Percentiles rank a stretch among this genome's conserved stretches.
These are phyloP conservation scores for Claviceps sp. DNA, from an alignment of 2,329 filamentous ascomycete species.

Conservation along the genomic window DNA sequence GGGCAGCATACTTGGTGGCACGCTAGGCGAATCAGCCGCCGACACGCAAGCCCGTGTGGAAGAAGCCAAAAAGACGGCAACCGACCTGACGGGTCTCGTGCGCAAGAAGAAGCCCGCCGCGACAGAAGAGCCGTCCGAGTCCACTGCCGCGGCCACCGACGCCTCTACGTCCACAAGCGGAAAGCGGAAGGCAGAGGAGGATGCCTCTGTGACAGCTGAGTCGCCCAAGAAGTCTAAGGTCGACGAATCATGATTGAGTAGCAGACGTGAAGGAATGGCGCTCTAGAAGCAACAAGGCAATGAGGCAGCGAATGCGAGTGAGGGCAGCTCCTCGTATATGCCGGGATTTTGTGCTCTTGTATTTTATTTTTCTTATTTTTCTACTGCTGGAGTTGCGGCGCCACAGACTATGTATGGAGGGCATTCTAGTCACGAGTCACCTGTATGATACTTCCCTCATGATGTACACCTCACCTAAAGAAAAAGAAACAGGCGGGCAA, in stretches of 20 bases:
- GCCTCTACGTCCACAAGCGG: slow-evolving; percentile 21
- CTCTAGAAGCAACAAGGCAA: no score
- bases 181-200: slow-evolving; percentile 23
- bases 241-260: slow-evolving; percentile 9
- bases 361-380: no score
- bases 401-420: background rate
- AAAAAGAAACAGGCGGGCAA: background rate
- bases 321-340: background rate
- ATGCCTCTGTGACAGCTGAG: slow-evolving; percentile 12
- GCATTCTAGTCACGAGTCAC: background rate
- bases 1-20: slow-evolving; percentile 49
- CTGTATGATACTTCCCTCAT: no score
- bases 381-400: background rate
- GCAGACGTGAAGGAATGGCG: no score
- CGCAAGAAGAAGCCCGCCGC: slow-evolving; percentile 50
- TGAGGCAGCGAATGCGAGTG: no score
- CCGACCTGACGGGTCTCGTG: slow-evolving; percentile 60
- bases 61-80: slow-evolving; percentile 61
- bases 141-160: slow-evolving; percentile 3
- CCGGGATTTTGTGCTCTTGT: background rate
- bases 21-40: slow-evolving; percentile 46
- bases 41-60: slow-evolving; percentile 51
- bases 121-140: slow-evolving; percentile 12
- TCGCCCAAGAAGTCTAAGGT: slow-evolving; percentile 24
- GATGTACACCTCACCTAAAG: background rate